Evolutionary conservation across 306 rosid genomes (phyloP).

Genomic region (Neltuma alba): DNA sequence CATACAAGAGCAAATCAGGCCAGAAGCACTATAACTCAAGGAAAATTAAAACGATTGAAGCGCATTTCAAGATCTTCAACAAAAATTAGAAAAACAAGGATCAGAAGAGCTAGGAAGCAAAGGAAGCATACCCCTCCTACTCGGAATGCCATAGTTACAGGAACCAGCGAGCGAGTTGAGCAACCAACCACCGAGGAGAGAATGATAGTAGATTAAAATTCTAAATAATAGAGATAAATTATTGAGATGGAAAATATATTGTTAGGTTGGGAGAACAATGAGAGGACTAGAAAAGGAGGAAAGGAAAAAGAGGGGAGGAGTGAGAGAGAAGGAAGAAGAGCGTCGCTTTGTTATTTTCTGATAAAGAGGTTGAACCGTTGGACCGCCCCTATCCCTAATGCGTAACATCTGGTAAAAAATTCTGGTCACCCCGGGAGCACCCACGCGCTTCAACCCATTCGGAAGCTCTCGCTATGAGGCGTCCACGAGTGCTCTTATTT

Average conservation of each 20-base stretch:
- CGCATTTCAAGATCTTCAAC: slow-evolving; percentile 3
- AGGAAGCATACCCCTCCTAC: slow-evolving; percentile 49
- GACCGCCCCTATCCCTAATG: not conserved
- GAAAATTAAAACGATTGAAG: not conserved
- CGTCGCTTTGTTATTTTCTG: not conserved
- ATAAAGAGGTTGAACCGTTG: not conserved
- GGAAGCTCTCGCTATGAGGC: not conserved
- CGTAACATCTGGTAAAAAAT: not conserved
- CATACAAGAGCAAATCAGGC: slow-evolving; percentile 25
- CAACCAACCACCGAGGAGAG: slow-evolving; percentile 8
- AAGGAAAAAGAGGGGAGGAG: not conserved
- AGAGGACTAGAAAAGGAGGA: not conserved
- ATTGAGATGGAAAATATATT: not conserved
- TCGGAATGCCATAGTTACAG: slow-evolving; percentile 63
- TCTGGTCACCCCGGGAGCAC: not conserved
- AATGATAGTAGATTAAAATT: not conserved
- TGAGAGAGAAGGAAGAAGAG: not conserved
- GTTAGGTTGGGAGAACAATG: not conserved
- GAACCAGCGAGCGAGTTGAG: not conserved
- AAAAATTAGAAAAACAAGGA: not conserved
- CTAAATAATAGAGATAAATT: not conserved
- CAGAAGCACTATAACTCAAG: slow-evolving; percentile 6
- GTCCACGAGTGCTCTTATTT: not conserved
- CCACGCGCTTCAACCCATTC: not conserved
- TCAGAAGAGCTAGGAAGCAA: not conserved